Conservation (phyloP, 805 yeast genomes). For the Candida mattraensis region DNA sequence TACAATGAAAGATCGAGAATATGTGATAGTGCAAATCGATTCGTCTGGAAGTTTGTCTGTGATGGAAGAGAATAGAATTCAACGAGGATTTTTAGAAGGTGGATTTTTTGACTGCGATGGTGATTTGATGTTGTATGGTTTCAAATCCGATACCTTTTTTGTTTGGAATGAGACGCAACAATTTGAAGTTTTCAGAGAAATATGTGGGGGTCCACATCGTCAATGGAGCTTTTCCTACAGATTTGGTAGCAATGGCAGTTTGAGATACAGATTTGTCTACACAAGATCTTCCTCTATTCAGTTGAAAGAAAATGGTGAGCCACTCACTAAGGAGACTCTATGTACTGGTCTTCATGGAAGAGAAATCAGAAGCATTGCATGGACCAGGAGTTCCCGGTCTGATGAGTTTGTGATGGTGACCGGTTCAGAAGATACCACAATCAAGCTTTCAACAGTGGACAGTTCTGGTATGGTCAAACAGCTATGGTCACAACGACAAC, state of each 20-base stretch:
- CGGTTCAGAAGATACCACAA: conserved; percentile 87
- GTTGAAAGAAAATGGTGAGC: conserved; percentile 34
- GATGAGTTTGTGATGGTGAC: conserved; percentile 54
- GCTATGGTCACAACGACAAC: conserved; percentile 69
- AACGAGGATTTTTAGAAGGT: conserved; percentile 83
- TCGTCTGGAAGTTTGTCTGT: conserved; percentile 6
- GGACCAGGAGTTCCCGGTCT: conserved; percentile 30
- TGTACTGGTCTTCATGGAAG: conserved; percentile 84
- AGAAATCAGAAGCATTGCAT: conserved; percentile 75
- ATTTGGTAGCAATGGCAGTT: conserved; percentile 18
- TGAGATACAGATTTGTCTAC: conserved; percentile 49
- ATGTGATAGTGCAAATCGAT: conserved; percentile 40
- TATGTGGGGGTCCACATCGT: conserved; percentile 92
- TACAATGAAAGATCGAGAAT: conserved; percentile 69
- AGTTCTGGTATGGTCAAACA: conserved; percentile 44
- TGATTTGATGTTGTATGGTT: conserved; percentile 71
- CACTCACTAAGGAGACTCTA: conserved; percentile 31
- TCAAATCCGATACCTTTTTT: conserved; percentile 75
- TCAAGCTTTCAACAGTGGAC: conserved; percentile 52
- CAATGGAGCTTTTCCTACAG: conserved; percentile 60
- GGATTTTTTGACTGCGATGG: conserved; percentile 43
- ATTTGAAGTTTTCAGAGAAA: conserved; percentile 62
- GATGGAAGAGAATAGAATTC: conserved; percentile 52
- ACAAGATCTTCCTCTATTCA: conserved; percentile 55
- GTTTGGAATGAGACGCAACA: conserved; percentile 81